Evolutionary conservation across 306 rosid genomes (phyloP).

Genomic region (Morella rubra): DNA sequence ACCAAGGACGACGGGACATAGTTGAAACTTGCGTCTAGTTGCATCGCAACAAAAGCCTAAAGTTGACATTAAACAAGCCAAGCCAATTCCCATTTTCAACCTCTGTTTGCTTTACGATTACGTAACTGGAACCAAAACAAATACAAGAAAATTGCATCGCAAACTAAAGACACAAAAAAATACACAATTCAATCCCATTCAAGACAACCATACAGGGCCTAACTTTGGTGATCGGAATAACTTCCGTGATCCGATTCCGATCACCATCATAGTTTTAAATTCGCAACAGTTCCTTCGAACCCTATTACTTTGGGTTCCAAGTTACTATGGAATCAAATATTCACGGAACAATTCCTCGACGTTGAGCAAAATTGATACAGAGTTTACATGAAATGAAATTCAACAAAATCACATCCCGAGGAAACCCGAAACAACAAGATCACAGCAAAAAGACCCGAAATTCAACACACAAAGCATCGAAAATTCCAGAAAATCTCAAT

Average conservation of each 20-base stretch:
- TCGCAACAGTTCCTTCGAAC: constrained; percentile 4
- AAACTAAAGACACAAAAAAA: neutral
- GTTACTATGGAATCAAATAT: constrained; percentile 16
- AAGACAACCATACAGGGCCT: constrained; percentile 16
- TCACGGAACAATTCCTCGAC: constrained; percentile 28
- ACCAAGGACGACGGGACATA: constrained; percentile 22
- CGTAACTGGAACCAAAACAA: neutral
- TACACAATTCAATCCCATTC: constrained; percentile 4
- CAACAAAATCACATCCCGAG: constrained; percentile 9
- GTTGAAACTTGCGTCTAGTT: constrained; percentile 8
- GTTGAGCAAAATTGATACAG: constrained; percentile 21
- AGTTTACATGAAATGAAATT: constrained; percentile 22
- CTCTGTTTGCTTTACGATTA: neutral
- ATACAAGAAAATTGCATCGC: neutral
- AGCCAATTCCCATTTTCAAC: constrained; percentile 20
- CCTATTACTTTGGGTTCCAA: constrained; percentile 22
- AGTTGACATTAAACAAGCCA: constrained; percentile 23
- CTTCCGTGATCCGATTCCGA: constrained; percentile 42
- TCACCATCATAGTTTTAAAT: constrained; percentile 23
- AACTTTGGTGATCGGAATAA: constrained; percentile 24
- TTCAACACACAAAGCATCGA: constrained; percentile 20
- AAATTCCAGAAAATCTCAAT: constrained; percentile 6
- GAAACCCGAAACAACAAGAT: constrained; percentile 24
- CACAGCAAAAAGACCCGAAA: constrained; percentile 18
- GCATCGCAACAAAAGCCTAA: constrained; percentile 12